Evolutionary conservation across 1,284 basidiomycete species (phyloP).

Genomic region (Leucoagaricus sp.): DNA sequence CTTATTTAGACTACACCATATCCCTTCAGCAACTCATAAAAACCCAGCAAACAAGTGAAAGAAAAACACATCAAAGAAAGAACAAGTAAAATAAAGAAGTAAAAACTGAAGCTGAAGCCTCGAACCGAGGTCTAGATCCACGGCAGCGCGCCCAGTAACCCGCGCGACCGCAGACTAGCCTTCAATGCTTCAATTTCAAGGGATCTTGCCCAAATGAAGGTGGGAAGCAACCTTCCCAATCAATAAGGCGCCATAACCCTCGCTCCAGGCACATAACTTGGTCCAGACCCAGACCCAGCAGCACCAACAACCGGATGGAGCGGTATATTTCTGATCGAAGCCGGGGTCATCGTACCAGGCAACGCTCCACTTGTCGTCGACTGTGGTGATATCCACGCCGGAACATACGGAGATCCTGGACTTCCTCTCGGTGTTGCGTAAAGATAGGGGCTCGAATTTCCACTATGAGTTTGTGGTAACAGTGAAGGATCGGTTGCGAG

Average conservation of each 20-base stretch:
- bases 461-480: not conserved
- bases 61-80: not conserved
- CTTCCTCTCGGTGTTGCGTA: conserved; percentile 8
- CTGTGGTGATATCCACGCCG: conserved; percentile 14
- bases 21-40: not conserved
- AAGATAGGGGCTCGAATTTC: conserved; percentile 8
- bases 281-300: not conserved
- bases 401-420: conserved; percentile 7
- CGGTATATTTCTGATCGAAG: not conserved
- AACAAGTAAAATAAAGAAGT: not conserved
- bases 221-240: not conserved
- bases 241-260: conserved; percentile 4
- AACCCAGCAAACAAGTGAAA: not conserved
- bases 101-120: not conserved
- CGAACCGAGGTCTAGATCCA: not conserved
- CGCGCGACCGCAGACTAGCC: not conserved
- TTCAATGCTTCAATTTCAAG: not conserved
- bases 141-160: not conserved
- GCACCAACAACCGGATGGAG: not conserved
- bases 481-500: not conserved
- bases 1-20: not conserved
- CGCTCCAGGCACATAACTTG: not conserved
- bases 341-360: not conserved
- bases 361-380: not conserved
- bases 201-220: not conserved